A percentile compares a stretch with the other conserved stretches of the same genome.
Evolutionary conservation across 2,329 filamentous ascomycete species (phyloP).

Genomic region (Claviceps sp.): DNA sequence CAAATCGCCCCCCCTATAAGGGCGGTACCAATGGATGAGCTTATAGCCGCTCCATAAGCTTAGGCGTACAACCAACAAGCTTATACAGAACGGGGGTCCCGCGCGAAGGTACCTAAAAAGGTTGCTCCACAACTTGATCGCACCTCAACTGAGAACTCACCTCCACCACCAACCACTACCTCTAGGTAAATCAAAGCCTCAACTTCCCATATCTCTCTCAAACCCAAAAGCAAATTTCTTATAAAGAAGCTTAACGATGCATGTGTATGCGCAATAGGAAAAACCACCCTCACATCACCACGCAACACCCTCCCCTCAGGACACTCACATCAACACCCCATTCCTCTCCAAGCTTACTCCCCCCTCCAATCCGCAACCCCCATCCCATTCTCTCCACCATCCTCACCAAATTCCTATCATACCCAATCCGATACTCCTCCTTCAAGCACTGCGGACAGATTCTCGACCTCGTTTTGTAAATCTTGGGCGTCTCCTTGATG

Average conservation of each 20-base stretch:
- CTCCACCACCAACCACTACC: too few relatives aligned
- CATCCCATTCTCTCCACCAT: conserved; percentile 30
- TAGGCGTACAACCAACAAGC: too few relatives aligned
- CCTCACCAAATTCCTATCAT: conserved; percentile 34
- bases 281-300: background rate
- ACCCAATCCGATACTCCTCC: conserved; percentile 18
- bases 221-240: background rate
- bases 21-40: too few relatives aligned
- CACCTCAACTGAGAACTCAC: too few relatives aligned
- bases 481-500: conserved; percentile 21
- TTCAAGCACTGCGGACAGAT: conserved; percentile 28
- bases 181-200: too few relatives aligned
- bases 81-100: too few relatives aligned
- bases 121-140: too few relatives aligned
- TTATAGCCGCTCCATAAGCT: too few relatives aligned
- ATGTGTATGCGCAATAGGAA: background rate
- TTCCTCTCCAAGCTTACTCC: conserved; percentile 23
- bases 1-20: too few relatives aligned
- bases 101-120: too few relatives aligned
- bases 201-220: background rate
- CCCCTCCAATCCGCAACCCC: conserved; percentile 34
- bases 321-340: conserved; percentile 23
- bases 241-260: too few relatives aligned
- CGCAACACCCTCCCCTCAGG: conserved; percentile 14
- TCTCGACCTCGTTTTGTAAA: conserved; percentile 22